Base-by-base conservation (phyloP, 352 stramenopile species). In the Pythium graminicola region DNA sequence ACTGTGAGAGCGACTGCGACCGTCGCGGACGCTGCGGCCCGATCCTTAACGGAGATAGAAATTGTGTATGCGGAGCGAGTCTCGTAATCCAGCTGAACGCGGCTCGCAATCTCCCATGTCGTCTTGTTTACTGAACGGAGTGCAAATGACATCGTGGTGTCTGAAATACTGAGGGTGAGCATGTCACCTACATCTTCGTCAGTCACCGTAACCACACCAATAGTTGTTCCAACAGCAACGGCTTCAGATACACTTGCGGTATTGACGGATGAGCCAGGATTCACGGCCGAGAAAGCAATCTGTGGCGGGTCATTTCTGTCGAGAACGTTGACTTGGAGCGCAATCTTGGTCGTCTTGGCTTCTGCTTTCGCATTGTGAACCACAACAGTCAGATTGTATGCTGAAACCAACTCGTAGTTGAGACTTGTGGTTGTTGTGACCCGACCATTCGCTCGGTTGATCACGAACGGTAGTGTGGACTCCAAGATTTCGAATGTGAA, bases 231-330 rank as follows among this genome's bases (percentile, higher is more conserved):
- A 26, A 64, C 40, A 0, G 31, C 16, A 6, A 44, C n/a, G 7
- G 50, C 29, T 33, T 71, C 63, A 4, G 40, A 22, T 5, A 67
- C 20, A 4, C 6, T 36, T 16, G 46, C 51, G 0, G 20, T 31
- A 16, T 57, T 54, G 7, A 24, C 3, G 19, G 6, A 29, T 13
- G 50, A 38, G 1, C 49, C 50, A 7, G 54, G 54, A 13, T 16
- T 55, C 1, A 48, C n/a, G 2, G 39, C 29, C 1, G 17, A 26
- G 32, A 65, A 68, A 8, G 31, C 50, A 20, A 81, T 50, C 28
- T 62, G 58, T n/a, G 74, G 74, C 11, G 54, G 13, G 20, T 85
- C 74, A n/a, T 82, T 75, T 11, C 70, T 53, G 53, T 85, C 70
- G 5, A 57, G 38, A 9, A 85, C 62, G 22, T 61, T 13, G 55